Evolutionary conservation across 2,329 filamentous ascomycete species (phyloP).

Genomic region (Ascocoryne sarcoides): DNA sequence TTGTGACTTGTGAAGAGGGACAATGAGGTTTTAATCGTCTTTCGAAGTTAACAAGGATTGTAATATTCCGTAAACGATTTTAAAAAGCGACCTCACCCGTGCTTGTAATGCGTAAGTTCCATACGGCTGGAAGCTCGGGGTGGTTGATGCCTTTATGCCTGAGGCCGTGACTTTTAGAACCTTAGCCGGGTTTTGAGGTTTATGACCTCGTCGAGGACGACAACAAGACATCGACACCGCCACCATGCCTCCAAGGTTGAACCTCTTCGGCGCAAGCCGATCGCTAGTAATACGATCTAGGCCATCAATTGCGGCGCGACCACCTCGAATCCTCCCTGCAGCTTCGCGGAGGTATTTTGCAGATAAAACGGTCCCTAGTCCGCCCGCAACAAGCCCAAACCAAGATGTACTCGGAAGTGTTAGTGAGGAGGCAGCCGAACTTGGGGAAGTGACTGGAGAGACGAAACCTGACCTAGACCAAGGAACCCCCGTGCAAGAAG

Average conservation of each 20-base stretch:
- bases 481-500: constrained; percentile 59
- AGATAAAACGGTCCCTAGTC: constrained; percentile 19
- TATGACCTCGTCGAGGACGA: too few relatives aligned
- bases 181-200: too few relatives aligned
- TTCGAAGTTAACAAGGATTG: too few relatives aligned
- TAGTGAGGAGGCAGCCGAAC: constrained; percentile 55
- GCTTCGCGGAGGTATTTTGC: constrained; percentile 23
- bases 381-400: constrained; percentile 35
- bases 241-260: constrained; percentile 48
- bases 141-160: too few relatives aligned
- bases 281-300: constrained; percentile 33
- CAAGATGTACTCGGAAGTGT: constrained; percentile 48
- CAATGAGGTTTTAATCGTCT: too few relatives aligned
- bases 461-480: constrained; percentile 53
- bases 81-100: too few relatives aligned
- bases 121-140: too few relatives aligned
- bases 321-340: constrained; percentile 20
- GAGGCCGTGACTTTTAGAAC: too few relatives aligned
- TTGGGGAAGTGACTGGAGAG: constrained; percentile 47
- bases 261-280: constrained; percentile 37
- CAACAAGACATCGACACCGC: constrained; percentile 8
- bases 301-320: constrained; percentile 27
- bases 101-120: too few relatives aligned
- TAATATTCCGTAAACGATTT: too few relatives aligned
- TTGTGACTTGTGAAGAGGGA: too few relatives aligned